A percentile compares a stretch with the other conserved stretches of the same genome.
These are phyloP conservation scores for Backusella psychrophila DNA, from an alignment of 192 early-diverging fungal species.

Conservation along the genomic window DNA sequence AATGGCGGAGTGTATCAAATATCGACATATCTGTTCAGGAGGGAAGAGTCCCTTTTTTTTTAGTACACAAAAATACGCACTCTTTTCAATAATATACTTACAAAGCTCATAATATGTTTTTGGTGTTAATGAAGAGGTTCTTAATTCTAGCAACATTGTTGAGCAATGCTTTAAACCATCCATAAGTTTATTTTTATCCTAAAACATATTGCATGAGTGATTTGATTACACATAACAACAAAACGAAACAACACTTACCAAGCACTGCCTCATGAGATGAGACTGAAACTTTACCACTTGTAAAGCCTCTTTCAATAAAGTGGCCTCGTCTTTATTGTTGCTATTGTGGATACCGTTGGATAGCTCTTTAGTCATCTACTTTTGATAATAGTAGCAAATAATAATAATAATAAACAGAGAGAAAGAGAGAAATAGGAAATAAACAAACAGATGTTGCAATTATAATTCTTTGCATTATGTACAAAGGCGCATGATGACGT, in stretches of 20 bases:
- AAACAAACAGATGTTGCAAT: neutral
- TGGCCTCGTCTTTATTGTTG: conserved; percentile 78
- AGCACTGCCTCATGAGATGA: conserved; percentile 91
- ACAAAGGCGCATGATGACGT: neutral
- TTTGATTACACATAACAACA: neutral
- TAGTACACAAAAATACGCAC: neutral
- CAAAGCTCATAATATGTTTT: conserved; percentile 99
- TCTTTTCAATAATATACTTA: conserved; percentile 40
- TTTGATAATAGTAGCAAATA: neutral
- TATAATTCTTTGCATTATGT: neutral
- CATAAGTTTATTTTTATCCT: conserved; percentile 89
- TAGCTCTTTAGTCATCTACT: conserved; percentile 25
- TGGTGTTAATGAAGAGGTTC: conserved; percentile 91
- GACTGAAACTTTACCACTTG: conserved; percentile 92
- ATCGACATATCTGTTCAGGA: conserved; percentile 82
- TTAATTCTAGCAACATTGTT: conserved; percentile 93
- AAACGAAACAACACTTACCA: conserved; percentile 51
- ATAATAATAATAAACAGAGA: conserved; percentile 2
- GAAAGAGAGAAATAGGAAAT: neutral
- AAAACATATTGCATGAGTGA: neutral
- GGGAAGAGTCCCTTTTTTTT: neutral
- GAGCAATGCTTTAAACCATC: conserved; percentile 97
- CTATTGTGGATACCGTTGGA: conserved; percentile 4
- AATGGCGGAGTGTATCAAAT: conserved; percentile 94
- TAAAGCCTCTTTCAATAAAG: conserved; percentile 90